Conservation (phyloP, 2,329 filamentous ascomycete genomes). For the Aspergillus latus region DNA sequence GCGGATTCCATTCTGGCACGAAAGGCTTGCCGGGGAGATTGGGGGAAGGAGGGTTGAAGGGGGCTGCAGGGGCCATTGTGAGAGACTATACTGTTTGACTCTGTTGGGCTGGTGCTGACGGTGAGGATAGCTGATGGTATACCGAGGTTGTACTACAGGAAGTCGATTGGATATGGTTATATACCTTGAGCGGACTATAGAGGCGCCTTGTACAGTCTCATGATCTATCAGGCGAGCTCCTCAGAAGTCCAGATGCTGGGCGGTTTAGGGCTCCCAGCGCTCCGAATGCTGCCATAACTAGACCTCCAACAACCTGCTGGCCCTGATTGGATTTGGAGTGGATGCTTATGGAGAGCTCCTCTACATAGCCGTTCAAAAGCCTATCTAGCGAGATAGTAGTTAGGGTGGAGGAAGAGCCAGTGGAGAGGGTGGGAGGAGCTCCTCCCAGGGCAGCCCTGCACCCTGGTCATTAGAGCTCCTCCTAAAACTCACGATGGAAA, state of each 20-base stretch:
- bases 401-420: neutral
- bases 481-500: neutral
- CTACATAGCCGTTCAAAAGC: neutral
- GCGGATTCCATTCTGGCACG: constrained; percentile 48
- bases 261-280: neutral
- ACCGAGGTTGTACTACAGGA: no score
- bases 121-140: no score
- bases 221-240: neutral
- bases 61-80: constrained; percentile 31
- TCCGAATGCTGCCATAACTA: neutral
- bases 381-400: neutral
- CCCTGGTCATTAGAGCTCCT: neutral
- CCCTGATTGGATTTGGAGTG: neutral
- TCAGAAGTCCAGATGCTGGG: neutral
- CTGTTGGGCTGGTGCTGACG: neutral
- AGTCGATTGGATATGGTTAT: neutral
- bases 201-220: neutral
- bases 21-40: constrained; percentile 42
- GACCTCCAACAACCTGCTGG: neutral
- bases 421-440: neutral
- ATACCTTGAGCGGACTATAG: neutral
- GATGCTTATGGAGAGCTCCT: neutral
- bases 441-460: neutral
- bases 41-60: constrained; percentile 44
- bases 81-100: neutral